These are phyloP conservation scores for Orbilia oligospora DNA, from an alignment of 2,329 filamentous ascomycete species.

Conservation along the genomic window DNA sequence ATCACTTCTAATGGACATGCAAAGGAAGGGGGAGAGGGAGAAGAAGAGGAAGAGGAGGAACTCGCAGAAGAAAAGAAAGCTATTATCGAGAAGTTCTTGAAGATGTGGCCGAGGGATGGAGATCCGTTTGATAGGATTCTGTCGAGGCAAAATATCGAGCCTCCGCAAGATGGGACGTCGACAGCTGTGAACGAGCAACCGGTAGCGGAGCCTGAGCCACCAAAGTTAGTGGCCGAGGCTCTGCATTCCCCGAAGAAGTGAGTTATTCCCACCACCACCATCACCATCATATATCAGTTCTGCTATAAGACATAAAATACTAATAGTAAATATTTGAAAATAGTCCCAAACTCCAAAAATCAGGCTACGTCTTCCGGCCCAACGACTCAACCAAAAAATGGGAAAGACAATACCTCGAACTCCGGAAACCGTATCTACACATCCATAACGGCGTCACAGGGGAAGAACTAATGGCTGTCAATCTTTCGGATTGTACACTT, in stretches of 20 bases:
- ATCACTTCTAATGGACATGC: conserved; percentile 63
- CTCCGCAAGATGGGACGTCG: conserved; percentile 75
- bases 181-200: conserved; percentile 52
- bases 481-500: conserved; percentile 88
- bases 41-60: conserved; percentile 67
- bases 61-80: conserved; percentile 70
- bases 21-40: conserved; percentile 64
- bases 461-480: conserved; percentile 91
- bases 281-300: conserved; percentile 60
- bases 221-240: conserved; percentile 65
- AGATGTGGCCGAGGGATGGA: conserved; percentile 73
- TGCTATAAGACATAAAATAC: conserved; percentile 66
- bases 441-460: conserved; percentile 87
- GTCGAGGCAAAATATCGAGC: conserved; percentile 73
- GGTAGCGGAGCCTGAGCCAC: conserved; percentile 62
- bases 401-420: conserved; percentile 92
- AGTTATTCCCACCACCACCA: too few species aligned
- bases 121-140: conserved; percentile 66
- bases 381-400: conserved; percentile 85
- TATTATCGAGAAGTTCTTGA: conserved; percentile 73
- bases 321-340: conserved; percentile 63
- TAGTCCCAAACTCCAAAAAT: conserved; percentile 75
- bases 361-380: conserved; percentile 87
- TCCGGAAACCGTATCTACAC: conserved; percentile 91
- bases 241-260: conserved; percentile 64